Base-by-base conservation (phyloP, 305 asterid genomes). In the Fraxinus platypoda region DNA sequence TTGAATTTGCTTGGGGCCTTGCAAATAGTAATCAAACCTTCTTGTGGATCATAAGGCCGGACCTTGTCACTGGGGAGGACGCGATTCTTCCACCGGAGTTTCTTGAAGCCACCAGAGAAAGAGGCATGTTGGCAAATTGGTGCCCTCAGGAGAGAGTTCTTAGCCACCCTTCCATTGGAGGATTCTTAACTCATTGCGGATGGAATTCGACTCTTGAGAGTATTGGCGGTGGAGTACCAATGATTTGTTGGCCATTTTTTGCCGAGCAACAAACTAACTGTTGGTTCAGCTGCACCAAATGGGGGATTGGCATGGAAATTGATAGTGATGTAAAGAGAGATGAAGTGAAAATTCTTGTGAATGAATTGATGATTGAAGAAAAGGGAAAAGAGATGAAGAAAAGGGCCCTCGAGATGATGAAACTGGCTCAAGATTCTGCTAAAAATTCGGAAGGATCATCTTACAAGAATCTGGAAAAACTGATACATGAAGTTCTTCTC, bases 1-100 rank as follows among this genome's bases (percentile, higher is more conserved):
- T 54, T 0, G 95, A 92, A 82, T 91, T 92, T 52, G 97, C 95
- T 0, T 90, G 93, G 91, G 97, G 95, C 3, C 91, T 93, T 57
- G 92, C 94, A 0, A 86, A 89, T 38, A 91, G 94, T 57, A 71
- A 82, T 74, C 85, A 70, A 23, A 6, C 78, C 0, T 90, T 91
- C 62, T 64, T 91, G 11, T 93, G 97, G 95, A 75, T 90, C 64
- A 66, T 90, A 6, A 59, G 94, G 81, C 91, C 92, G 3, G 92
- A 91, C 25, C 86, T 93, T 17, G 88, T 91, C 52, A 77, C 87
- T 0, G 95, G 93, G 0, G 85, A 85, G 0, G 7, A 68, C 5
- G 85, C 90, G 1, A 2, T 87, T 78, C 81, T 91, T 8, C 90
- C 91, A 0, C 81, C 70, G 0, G 91, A 88, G 3, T 90, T 92